A percentile compares a stretch with the other conserved stretches of the same genome.
Conservation (phyloP, 352 stramenopile genomes). For the Aphanomyces euteiches region DNA sequence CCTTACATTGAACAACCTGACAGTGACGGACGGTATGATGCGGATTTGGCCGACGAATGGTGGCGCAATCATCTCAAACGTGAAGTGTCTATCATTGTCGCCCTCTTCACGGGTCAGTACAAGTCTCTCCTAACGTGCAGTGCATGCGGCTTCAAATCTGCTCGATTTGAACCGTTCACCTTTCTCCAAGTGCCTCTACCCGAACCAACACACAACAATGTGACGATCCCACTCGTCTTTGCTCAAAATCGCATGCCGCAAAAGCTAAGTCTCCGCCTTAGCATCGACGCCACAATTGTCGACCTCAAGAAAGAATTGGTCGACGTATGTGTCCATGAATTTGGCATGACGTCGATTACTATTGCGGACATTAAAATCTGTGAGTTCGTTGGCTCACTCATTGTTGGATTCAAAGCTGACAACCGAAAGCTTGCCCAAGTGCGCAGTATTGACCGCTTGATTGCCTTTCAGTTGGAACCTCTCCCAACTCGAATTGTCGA, state of each 20-base stretch:
- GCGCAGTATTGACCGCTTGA: conserved; percentile 79
- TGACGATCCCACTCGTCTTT: conserved; percentile 76
- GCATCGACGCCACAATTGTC: conserved; percentile 79
- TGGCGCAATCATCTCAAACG: conserved; percentile 97
- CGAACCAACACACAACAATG: conserved; percentile 79
- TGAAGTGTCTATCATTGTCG: conserved; percentile 98
- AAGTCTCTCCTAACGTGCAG: conserved; percentile 96
- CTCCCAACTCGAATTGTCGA: conserved; percentile 63
- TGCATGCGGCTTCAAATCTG: conserved; percentile 92
- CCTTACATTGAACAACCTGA: conserved; percentile 98
- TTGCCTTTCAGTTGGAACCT: conserved; percentile 80
- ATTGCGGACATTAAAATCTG: conserved; percentile 83
- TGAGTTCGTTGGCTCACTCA: conserved; percentile 82
- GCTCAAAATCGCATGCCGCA: conserved; percentile 65
- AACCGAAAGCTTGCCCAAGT: conserved; percentile 80
- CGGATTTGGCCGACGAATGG: conserved; percentile 98
- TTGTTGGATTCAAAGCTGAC: conserved; percentile 84
- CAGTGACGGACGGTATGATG: conserved; percentile 95
- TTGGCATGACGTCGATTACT: conserved; percentile 53
- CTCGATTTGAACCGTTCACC: conserved; percentile 92
- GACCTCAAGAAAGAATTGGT: conserved; percentile 83
- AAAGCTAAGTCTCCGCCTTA: conserved; percentile 75
- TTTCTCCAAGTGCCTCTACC: conserved; percentile 84
- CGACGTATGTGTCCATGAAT: conserved; percentile 73
- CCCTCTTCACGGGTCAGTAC: conserved; percentile 99